Conservation (phyloP, 495 filamentous ascomycete genomes). For the Penicillium cosmopolitanum region DNA sequence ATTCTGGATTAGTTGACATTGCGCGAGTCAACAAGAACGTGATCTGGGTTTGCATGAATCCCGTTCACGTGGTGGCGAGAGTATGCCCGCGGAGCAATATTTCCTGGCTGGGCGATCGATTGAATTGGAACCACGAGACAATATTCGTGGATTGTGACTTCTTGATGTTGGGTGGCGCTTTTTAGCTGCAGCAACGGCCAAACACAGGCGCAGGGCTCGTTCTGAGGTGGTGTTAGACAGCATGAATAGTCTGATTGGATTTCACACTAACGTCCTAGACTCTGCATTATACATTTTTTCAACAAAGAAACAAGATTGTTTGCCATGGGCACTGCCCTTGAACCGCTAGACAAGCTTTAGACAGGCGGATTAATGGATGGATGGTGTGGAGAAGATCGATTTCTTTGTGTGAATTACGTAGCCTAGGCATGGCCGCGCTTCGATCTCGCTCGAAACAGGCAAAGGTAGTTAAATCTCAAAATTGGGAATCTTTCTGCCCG, state of each 20-base stretch:
- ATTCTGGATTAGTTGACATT: not conserved
- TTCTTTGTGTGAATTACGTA: not conserved
- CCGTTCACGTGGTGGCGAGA: not conserved
- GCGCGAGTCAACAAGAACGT: not conserved
- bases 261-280: not conserved
- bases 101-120: not conserved
- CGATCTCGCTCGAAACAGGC: not conserved
- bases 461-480: not conserved
- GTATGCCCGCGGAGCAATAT: not conserved
- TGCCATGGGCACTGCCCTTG: not conserved
- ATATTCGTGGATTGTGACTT: not conserved
- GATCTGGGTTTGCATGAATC: not conserved
- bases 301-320: not conserved
- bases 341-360: not conserved
- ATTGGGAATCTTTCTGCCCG: not conserved
- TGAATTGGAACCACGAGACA: not conserved
- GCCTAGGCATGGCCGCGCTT: not conserved
- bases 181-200: slow-evolving; percentile 2
- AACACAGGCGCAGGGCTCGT: not conserved
- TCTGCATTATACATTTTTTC: not conserved
- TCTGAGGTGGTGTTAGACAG: not conserved
- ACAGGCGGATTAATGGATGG: not conserved
- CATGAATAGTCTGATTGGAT: not conserved
- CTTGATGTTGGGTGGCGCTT: not conserved
- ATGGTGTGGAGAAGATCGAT: not conserved